phyloP scores from a whole-genome alignment of 768 basidiomycete species.

The Lactarius vividus region DNA sequence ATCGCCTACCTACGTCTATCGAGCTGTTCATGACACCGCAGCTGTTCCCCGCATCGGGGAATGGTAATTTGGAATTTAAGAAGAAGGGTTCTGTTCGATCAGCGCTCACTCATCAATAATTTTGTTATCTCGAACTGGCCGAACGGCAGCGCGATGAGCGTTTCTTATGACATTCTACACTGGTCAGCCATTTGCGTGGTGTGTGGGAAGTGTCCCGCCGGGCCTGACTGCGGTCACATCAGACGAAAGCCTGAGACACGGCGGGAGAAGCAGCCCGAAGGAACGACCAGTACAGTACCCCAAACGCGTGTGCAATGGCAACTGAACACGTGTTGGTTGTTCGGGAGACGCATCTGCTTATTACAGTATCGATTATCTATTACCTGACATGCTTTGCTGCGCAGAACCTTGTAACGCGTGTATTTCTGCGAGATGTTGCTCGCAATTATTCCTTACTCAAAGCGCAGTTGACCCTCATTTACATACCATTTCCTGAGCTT shows the following conservation, averaged over 20 bases:
- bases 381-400: background rate
- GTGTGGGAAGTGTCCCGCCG: background rate
- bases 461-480: background rate
- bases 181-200: background rate
- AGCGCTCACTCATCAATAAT: too few relatives aligned
- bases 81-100: too few relatives aligned
- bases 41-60: background rate
- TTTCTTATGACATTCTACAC: background rate
- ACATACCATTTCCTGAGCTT: background rate
- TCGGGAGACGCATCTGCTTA: background rate
- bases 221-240: background rate
- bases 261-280: background rate
- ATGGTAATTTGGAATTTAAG: background rate
- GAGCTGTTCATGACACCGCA: background rate
- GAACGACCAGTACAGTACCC: background rate
- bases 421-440: background rate
- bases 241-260: background rate
- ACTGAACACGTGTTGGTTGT: background rate
- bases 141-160: background rate
- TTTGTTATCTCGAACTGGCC: background rate
- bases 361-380: background rate
- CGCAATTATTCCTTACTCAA: background rate
- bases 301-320: background rate
- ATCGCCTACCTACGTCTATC: background rate
- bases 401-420: background rate